phyloP scores from a whole-genome alignment of 164 flowering plant genomes.

The Stephania yunnanensis region DNA sequence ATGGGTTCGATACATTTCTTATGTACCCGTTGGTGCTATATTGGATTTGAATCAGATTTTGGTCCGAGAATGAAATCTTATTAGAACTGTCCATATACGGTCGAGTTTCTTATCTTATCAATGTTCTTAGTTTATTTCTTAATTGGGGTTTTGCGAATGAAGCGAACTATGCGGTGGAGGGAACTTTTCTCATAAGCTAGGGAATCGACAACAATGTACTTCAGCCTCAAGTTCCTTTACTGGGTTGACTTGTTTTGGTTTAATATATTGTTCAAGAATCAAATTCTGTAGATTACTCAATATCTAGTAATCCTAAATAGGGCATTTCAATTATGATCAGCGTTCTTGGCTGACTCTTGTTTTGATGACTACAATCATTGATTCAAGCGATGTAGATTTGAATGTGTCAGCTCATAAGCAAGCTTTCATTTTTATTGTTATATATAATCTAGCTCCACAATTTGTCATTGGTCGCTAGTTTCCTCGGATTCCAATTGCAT shows the following conservation, averaged over 20 bases:
- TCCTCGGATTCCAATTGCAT: not conserved
- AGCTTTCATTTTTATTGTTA: too few species aligned
- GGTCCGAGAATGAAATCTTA: too few species aligned
- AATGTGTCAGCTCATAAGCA: not conserved
- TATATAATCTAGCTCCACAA: too few species aligned
- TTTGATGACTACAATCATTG: too few species aligned
- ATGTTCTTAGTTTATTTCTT: not conserved
- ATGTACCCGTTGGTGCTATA: too few species aligned
- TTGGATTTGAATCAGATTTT: too few species aligned
- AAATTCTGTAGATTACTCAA: not conserved
- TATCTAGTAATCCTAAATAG: not conserved
- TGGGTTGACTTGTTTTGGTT: not conserved
- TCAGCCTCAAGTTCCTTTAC: not conserved
- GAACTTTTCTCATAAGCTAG: not conserved
- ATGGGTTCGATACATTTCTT: too few species aligned
- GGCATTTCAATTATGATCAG: too few species aligned
- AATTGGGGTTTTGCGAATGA: not conserved
- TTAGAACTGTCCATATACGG: not conserved
- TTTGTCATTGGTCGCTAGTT: not conserved
- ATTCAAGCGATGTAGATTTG: too few species aligned
- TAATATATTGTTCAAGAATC: not conserved
- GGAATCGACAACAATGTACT: not conserved
- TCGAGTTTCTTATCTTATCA: not conserved
- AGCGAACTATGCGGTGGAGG: not conserved
- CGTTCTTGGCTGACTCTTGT: too few species aligned